phyloP scores from a whole-genome alignment of 176 grass and related monocot species.

The Eleusine coracana region DNA sequence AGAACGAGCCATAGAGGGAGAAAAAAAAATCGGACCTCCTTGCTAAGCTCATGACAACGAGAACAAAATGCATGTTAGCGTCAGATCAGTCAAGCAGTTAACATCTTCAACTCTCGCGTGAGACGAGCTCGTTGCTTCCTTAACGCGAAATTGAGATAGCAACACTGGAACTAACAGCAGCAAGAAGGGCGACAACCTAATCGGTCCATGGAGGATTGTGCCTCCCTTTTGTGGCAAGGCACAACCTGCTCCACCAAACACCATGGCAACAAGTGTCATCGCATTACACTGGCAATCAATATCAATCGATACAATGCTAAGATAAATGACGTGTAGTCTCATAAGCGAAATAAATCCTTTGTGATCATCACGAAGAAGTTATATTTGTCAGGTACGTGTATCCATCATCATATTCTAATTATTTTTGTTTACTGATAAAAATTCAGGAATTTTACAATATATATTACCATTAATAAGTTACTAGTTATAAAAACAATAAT shows the following conservation, averaged over 20 bases:
- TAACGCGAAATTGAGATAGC: conserved; percentile 24
- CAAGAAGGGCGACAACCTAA: conserved; percentile 14
- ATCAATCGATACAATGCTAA: not conserved
- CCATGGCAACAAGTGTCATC: not conserved
- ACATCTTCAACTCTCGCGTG: not conserved
- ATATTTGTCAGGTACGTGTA: no score
- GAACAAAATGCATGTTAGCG: conserved; percentile 7
- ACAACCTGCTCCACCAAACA: conserved; percentile 33
- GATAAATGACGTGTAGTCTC: not conserved
- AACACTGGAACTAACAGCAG: conserved; percentile 27
- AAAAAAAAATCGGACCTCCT: not conserved
- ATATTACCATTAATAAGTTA: no score
- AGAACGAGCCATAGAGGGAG: not conserved
- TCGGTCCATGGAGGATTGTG: not conserved
- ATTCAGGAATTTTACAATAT: no score
- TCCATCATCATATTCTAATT: not conserved
- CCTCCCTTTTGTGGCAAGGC: conserved; percentile 28
- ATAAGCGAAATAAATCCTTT: no score
- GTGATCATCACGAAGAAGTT: no score
- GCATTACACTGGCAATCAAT: not conserved
- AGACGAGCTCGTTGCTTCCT: conserved; percentile 21
- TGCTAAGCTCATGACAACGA: not conserved
- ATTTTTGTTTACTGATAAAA: not conserved
- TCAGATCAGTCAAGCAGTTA: conserved; percentile 24
- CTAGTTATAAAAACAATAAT: no score